phyloP scores from a whole-genome alignment of 73 alveolate genomes.

The Paraurostyla sp. region DNA sequence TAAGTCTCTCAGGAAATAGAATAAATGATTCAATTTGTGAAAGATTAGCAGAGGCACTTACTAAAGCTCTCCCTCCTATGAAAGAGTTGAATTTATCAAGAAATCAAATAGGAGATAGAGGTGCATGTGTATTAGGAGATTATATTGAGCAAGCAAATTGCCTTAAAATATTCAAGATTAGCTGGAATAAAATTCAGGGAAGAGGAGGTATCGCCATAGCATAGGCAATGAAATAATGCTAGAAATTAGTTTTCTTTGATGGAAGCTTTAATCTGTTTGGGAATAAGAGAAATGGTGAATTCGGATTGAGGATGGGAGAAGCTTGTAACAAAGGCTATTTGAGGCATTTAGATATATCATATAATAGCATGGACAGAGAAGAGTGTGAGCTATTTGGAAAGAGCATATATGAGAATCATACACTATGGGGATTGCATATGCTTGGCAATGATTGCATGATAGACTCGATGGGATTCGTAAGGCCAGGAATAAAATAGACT shows the following conservation, averaged over 20 bases:
- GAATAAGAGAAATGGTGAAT: slow-evolving; percentile 32
- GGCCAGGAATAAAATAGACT: neutral
- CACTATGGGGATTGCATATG: slow-evolving; percentile 77
- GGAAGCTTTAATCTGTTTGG: slow-evolving; percentile 31
- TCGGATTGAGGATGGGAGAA: slow-evolving; percentile 56
- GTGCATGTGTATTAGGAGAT: slow-evolving; percentile 51
- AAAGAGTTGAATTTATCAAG: slow-evolving; percentile 50
- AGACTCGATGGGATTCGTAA: slow-evolving; percentile 72
- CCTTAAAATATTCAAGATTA: slow-evolving; percentile 32
- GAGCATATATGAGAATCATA: slow-evolving; percentile 67
- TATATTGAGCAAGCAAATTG: neutral
- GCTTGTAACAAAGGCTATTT: slow-evolving; percentile 71
- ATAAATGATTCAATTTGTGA: slow-evolving; percentile 41
- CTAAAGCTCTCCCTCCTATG: slow-evolving; percentile 55
- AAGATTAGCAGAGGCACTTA: slow-evolving; percentile 50
- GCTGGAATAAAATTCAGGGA: slow-evolving; percentile 76
- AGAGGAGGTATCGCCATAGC: slow-evolving; percentile 66
- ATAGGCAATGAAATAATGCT: slow-evolving; percentile 27
- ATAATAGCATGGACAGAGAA: slow-evolving; percentile 81
- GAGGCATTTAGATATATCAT: slow-evolving; percentile 90
- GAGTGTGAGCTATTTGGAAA: slow-evolving; percentile 76
- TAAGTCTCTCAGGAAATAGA: slow-evolving; percentile 42
- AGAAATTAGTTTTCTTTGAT: slow-evolving; percentile 16
- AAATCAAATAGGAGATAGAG: slow-evolving; percentile 50
- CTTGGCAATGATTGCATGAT: slow-evolving; percentile 65